phyloP scores from a whole-genome alignment of 2,329 filamentous ascomycete species.

The Pseudogymnoascus sp. region DNA sequence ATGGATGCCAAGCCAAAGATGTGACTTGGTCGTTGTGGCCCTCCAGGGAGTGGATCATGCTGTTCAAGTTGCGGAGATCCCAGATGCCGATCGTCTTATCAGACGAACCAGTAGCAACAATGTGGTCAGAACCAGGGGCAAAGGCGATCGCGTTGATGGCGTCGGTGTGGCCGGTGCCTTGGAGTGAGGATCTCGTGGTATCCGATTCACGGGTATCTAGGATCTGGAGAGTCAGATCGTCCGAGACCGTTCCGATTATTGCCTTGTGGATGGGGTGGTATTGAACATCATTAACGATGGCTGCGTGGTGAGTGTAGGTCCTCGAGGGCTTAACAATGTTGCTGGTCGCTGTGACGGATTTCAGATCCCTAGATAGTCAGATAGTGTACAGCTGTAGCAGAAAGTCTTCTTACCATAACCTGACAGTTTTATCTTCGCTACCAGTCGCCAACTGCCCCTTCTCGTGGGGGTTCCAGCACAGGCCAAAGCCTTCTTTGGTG shows the following conservation, averaged over 20 bases:
- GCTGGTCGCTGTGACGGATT: constrained; percentile 63
- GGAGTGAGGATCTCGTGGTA: constrained; percentile 60
- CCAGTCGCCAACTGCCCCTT: constrained; percentile 81
- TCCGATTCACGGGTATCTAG: constrained; percentile 72
- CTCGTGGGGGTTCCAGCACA: constrained; percentile 84
- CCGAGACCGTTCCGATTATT: constrained; percentile 88
- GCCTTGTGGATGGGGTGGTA: constrained; percentile 81
- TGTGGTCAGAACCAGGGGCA: constrained; percentile 83
- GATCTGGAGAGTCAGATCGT: constrained; percentile 89
- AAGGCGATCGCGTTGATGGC: constrained; percentile 96
- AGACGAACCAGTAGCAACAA: constrained; percentile 86
- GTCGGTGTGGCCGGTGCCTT: constrained; percentile 74
- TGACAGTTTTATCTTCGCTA: constrained; percentile 86
- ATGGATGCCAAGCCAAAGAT: constrained; percentile 89
- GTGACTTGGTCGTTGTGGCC: constrained; percentile 87
- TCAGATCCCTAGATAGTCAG: constrained; percentile 61
- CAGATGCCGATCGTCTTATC: constrained; percentile 94
- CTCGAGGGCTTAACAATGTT: constrained; percentile 64
- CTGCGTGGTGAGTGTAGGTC: constrained; percentile 79
- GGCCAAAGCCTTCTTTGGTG: constrained; percentile 79
- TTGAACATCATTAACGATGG: constrained; percentile 95
- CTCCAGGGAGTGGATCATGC: constrained; percentile 83
- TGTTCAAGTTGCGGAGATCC: constrained; percentile 86
- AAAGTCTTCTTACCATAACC: constrained; percentile 63
- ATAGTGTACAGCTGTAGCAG: background rate